Conservation (phyloP, 371 early-diverging fungal species). For the Mortierella sp. region DNA sequence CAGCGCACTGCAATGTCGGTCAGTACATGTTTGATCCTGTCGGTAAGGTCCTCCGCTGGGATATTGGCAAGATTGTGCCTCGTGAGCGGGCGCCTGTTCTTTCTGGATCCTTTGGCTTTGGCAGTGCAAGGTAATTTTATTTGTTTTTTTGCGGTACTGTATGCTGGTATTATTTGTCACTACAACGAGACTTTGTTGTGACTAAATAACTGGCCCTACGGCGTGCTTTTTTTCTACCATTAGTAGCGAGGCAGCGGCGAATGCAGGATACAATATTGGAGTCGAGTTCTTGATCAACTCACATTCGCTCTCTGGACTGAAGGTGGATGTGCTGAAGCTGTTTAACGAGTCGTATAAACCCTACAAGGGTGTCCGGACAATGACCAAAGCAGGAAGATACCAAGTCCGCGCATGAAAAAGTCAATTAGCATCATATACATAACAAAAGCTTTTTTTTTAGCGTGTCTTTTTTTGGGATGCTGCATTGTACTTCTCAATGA, state of each 20-base stretch:
- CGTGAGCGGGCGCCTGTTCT: conserved; percentile 73
- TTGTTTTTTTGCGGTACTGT: neutral
- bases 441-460: neutral
- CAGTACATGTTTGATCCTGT: conserved; percentile 84
- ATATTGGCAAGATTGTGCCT: conserved; percentile 72
- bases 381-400: conserved; percentile 83
- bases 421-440: neutral
- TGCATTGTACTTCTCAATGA: too few species aligned
- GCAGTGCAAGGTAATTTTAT: conserved; percentile 27
- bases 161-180: neutral
- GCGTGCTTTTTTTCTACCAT: neutral
- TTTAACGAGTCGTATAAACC: conserved; percentile 87
- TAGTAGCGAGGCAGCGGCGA: conserved; percentile 65
- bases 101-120: conserved; percentile 71
- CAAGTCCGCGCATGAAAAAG: conserved; percentile 66
- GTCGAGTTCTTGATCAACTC: conserved; percentile 83
- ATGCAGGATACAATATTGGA: conserved; percentile 70
- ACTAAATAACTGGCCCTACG: neutral
- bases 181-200: neutral
- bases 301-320: conserved; percentile 80
- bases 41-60: conserved; percentile 79
- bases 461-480: neutral
- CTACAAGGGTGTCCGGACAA: conserved; percentile 84
- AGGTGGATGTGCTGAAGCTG: conserved; percentile 81
- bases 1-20: conserved; percentile 75